Base-by-base conservation (phyloP, 768 basidiomycete genomes). In the Termitomyces sp. region DNA sequence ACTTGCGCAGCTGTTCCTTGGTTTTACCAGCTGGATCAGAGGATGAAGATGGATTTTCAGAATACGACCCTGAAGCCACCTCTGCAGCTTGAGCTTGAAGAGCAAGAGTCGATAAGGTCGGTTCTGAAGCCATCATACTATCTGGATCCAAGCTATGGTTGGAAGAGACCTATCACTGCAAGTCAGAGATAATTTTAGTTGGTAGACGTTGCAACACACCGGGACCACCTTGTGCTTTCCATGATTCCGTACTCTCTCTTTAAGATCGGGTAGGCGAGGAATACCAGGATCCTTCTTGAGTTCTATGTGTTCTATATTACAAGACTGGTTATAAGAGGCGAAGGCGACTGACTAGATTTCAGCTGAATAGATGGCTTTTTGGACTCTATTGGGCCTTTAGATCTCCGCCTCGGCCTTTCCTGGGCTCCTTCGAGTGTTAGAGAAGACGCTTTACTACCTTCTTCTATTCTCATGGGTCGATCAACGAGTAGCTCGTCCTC, bases 271-370 rank as follows among this genome's bases (percentile, higher is more conserved):
- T 2, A 96, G 81, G 67, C 89, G 86, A 6, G 94, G 94, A 2
- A 97, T 77, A 18, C 93, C 95, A 38, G 91, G 89, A 70, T 96
- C 94, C 69, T 92, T 95, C 73, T 90, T 93, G 43, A 93, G 75
- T 68, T 89, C 92, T 93, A 59, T 30, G 55, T 30, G 50, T 10
- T 41, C 47, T 56, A 38, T 44, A 49, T 59, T 48, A 28, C 32
- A 38, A 38, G 32, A 52, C 30, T 50, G 28, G 8, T 43, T 23
- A 12, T 5, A 18, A 50, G 33, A 44, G 43, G 16, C 5, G 33
- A 54, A 43, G 28, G 57, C n/a, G 36, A 64, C 76, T 62, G 33
- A 78, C 78, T 79, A 53, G 75, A 67, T 64, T 75, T 77, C 13
- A 74, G 66, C 30, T 79, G 78, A 16, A 82, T 67, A 16, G 70